Evolutionary conservation across 108 stramenopile species (phyloP), one percentile per base, ranked within the genome.

Genomic region (Pseudonitzschia delicatissima): DNA sequence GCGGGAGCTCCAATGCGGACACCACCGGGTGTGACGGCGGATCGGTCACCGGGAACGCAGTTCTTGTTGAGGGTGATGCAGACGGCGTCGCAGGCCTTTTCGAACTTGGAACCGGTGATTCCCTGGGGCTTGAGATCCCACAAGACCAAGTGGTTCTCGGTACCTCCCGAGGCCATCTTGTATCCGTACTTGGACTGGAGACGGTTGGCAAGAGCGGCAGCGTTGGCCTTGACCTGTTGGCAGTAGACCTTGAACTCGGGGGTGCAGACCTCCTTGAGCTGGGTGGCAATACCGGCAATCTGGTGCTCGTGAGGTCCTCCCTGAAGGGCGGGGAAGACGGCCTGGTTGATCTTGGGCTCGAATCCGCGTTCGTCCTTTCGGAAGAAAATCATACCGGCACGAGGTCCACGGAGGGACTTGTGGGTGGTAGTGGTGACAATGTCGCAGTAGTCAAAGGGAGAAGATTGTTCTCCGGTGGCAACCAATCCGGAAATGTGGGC

Each of bases 361-460:
- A 99, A 98, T 67, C 91, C 91, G 59, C 99, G 96, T 59, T 86
- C 91, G 79, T 99, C 99, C 90, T 97, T 97, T 40, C 89, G 85
- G 93, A 85, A 99, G 85, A 99, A 99, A 75, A 99, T 99, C 90
- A 99, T 92, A 51, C 98, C 99, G 13, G 99, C 96, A 45, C 99
- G 95, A 6, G 99, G 99, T 50, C 99, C 99, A 57, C 99, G 94
- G 28, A 99, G 93, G 47, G 95, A 96, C 86, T 99, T 99, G 96
- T 99, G 99, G n/a, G 98, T 98, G 45, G 99, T 99, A 69, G 99
- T 99, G 47, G 99, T 99, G 28, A 99, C 99, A 39, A 99, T 85
- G 76, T 99, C 99, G 66, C 92, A 93, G 67, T 77, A 79, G 44
- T 98, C 93, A 72, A 99, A 99, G 34, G 99, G 99, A 77, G 78